phyloP scores from a whole-genome alignment of 805 yeast species.

The Candida bentonensis region DNA sequence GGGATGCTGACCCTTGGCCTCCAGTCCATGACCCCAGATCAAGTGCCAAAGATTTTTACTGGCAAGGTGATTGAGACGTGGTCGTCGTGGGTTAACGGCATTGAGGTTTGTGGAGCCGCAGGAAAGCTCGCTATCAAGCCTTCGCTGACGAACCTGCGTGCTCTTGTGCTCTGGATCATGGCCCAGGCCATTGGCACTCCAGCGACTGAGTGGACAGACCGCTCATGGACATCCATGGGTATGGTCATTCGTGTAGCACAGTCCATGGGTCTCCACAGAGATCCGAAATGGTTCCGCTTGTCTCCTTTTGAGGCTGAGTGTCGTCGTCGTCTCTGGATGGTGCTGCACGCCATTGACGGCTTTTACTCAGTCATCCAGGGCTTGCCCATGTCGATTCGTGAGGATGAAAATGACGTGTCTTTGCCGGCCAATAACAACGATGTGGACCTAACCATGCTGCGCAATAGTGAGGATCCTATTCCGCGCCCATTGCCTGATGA shows the following conservation, averaged over 20 bases:
- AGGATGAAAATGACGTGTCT: constrained; percentile 16
- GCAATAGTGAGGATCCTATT: constrained; percentile 9
- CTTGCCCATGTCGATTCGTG: constrained; percentile 16
- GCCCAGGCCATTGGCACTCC: constrained; percentile 11
- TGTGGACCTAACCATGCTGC: constrained; percentile 10
- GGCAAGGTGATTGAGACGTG: constrained; percentile 12
- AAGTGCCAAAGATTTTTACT: constrained; percentile 11
- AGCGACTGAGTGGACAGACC: constrained; percentile 12
- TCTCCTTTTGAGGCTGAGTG: constrained; percentile 19
- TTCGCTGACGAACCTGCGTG: constrained; percentile 16
- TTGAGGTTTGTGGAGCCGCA: constrained; percentile 18
- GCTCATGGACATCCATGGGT: constrained; percentile 18
- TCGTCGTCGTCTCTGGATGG: constrained; percentile 18
- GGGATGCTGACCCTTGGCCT: constrained; percentile 17
- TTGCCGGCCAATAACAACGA: constrained; percentile 16
- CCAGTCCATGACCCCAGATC: constrained; percentile 13
- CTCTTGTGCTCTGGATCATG: constrained; percentile 18
- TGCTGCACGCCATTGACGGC: constrained; percentile 13
- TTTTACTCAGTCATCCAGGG: constrained; percentile 18
- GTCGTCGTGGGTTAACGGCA: constrained; percentile 16
- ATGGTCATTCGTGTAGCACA: constrained; percentile 18
- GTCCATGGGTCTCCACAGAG: constrained; percentile 24
- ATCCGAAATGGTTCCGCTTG: constrained; percentile 20
- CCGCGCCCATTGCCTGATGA: constrained; percentile 7
- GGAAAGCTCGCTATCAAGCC: constrained; percentile 19